A percentile compares a stretch with the other conserved stretches of the same genome.
Evolutionary conservation across 2,329 filamentous ascomycete species (phyloP).

Genomic region (Sordariomycetes sp.): DNA sequence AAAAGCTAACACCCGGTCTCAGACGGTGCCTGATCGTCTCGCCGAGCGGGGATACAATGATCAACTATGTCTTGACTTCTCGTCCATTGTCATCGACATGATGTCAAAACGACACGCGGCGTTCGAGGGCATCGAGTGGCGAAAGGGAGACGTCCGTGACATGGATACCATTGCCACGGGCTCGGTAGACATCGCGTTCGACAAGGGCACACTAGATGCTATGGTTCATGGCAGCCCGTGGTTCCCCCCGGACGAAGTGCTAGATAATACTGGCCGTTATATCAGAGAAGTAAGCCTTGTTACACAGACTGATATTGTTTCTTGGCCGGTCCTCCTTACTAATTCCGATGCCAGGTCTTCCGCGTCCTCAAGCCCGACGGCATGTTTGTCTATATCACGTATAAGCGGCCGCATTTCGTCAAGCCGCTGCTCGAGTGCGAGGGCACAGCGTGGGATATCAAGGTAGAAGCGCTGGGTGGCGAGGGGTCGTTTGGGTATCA

Average conservation of each 20-base stretch:
- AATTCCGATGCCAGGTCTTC: no score
- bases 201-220: slow-evolving; percentile 44
- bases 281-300: slow-evolving; percentile 23
- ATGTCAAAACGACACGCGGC: slow-evolving; percentile 33
- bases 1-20: slow-evolving; percentile 1
- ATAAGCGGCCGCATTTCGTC: slow-evolving; percentile 43
- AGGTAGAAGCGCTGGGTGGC: slow-evolving; percentile 28
- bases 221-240: slow-evolving; percentile 45
- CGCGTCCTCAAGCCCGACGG: slow-evolving; percentile 36
- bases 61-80: slow-evolving; percentile 49
- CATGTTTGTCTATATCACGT: slow-evolving; percentile 41
- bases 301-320: no score
- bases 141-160: slow-evolving; percentile 36
- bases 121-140: slow-evolving; percentile 34
- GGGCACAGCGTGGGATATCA: slow-evolving; percentile 27
- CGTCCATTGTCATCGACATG: slow-evolving; percentile 35
- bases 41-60: slow-evolving; percentile 32
- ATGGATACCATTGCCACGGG: slow-evolving; percentile 27
- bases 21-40: slow-evolving; percentile 42
- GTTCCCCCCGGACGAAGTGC: slow-evolving; percentile 37
- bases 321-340: no score
- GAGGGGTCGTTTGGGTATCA: slow-evolving; percentile 36
- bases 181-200: slow-evolving; percentile 44
- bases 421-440: slow-evolving; percentile 30
- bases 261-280: slow-evolving; percentile 34